A percentile compares a stretch with the other conserved stretches of the same genome.
phyloP scores from a whole-genome alignment of 495 filamentous ascomycete genomes.

The Rusavskia elegans region DNA sequence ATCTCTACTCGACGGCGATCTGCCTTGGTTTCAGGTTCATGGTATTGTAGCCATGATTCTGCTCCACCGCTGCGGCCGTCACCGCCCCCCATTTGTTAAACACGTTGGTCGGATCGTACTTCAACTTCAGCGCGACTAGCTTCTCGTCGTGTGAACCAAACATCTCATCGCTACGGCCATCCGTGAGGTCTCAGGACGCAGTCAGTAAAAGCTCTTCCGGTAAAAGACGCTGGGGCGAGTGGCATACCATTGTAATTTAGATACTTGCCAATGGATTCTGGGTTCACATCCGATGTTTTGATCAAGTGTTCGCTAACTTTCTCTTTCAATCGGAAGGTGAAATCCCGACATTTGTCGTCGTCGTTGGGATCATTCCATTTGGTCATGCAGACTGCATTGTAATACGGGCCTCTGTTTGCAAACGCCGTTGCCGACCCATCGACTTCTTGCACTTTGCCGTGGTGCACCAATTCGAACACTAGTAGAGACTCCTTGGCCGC shows the following conservation, averaged over 20 bases:
- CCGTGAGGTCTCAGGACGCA: not conserved
- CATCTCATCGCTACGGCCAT: not conserved
- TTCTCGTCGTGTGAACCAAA: not conserved
- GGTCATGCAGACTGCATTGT: not conserved
- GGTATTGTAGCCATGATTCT: not conserved
- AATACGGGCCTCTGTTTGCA: not conserved
- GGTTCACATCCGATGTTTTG: not conserved
- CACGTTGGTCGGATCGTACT: not conserved
- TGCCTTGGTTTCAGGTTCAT: not conserved
- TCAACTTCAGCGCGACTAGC: not conserved
- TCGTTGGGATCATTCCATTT: not conserved
- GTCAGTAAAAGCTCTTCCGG: not conserved
- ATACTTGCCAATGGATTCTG: not conserved
- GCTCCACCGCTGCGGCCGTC: not conserved
- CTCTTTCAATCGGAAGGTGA: not conserved
- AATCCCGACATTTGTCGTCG: not conserved
- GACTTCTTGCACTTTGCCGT: not conserved
- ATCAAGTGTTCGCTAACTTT: not conserved
- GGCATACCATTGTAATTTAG: not conserved
- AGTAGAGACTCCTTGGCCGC: not conserved
- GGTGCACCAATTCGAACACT: not conserved
- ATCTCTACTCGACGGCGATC: not conserved
- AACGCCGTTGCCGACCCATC: not conserved
- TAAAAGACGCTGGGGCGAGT: not conserved
- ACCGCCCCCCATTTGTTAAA: not conserved